Conservation (phyloP, 129 eudicot species). For the Kitagawia praeruptora region DNA sequence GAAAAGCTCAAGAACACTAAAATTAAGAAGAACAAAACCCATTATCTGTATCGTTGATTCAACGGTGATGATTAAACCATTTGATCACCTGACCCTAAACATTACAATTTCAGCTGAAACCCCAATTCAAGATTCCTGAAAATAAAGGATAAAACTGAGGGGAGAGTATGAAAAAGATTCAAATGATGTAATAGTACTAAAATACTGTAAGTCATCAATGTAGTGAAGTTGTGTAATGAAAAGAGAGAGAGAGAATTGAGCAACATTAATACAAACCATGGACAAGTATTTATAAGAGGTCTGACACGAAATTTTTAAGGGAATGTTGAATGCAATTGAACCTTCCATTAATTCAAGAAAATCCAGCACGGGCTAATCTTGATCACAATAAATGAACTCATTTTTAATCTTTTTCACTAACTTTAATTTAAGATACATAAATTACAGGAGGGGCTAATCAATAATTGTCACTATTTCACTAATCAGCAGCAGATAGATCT, state of each 20-base stretch:
- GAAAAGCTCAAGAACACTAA: neutral
- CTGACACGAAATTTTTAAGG: constrained; percentile 55
- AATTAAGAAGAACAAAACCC: neutral
- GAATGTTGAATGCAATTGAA: constrained; percentile 55
- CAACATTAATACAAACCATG: neutral
- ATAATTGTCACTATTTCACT: neutral
- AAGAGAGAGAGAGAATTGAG: neutral
- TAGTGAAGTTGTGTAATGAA: neutral
- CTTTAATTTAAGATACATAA: neutral
- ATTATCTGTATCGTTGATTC: neutral
- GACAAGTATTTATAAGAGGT: constrained; percentile 16
- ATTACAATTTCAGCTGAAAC: neutral
- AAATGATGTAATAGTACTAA: neutral
- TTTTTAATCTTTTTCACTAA: neutral
- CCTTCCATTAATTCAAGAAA: constrained; percentile 30
- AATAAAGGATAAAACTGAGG: neutral
- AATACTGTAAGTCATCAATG: neutral
- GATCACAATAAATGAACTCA: constrained; percentile 47
- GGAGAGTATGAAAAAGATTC: neutral
- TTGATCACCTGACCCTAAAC: neutral
- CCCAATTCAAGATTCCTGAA: neutral
- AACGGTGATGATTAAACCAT: neutral
- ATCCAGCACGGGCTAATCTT: constrained; percentile 46
- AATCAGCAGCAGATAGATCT: neutral
- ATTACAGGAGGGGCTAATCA: neutral